Evolutionary conservation across 208 protist species (phyloP).

Genomic region (Jaenimonas drosophilae): DNA sequence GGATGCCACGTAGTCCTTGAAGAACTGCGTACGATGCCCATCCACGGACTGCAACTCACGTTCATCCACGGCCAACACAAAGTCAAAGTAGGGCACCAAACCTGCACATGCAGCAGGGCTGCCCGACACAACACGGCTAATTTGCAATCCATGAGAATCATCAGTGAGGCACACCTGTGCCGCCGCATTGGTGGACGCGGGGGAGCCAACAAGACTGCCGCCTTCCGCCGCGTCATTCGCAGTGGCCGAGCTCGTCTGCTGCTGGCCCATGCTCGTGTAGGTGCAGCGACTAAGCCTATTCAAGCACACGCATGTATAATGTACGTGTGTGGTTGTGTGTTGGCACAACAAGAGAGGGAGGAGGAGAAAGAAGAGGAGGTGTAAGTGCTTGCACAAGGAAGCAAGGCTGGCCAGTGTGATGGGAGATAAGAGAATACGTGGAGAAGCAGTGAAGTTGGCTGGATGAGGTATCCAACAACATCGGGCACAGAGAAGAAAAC

Average conservation of each 20-base stretch:
- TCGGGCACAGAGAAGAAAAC: no score
- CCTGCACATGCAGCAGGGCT: constrained; percentile 70
- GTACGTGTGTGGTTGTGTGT: not conserved
- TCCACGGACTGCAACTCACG: constrained; percentile 8
- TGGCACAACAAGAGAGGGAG: not conserved
- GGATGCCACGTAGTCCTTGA: constrained; percentile 36
- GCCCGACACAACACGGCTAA: constrained; percentile 57
- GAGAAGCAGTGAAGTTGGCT: no score
- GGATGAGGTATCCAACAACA: no score
- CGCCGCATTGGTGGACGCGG: not conserved
- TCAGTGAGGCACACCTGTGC: no score
- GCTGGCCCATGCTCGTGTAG: not conserved
- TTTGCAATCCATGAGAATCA: constrained; percentile 72
- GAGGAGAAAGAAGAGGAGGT: not conserved
- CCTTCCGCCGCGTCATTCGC: not conserved
- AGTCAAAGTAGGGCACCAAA: constrained; percentile 82
- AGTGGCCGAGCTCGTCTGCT: not conserved
- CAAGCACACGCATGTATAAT: no score
- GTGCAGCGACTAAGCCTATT: not conserved
- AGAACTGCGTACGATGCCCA: constrained; percentile 23
- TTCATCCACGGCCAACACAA: constrained; percentile 69
- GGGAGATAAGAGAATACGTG: no score
- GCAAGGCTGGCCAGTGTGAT: no score
- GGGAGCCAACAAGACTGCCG: no score
- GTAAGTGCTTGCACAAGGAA: not conserved